Conservation (phyloP, 202 grass and related monocot species). For the Schoenoplectus tabernaemontani region DNA sequence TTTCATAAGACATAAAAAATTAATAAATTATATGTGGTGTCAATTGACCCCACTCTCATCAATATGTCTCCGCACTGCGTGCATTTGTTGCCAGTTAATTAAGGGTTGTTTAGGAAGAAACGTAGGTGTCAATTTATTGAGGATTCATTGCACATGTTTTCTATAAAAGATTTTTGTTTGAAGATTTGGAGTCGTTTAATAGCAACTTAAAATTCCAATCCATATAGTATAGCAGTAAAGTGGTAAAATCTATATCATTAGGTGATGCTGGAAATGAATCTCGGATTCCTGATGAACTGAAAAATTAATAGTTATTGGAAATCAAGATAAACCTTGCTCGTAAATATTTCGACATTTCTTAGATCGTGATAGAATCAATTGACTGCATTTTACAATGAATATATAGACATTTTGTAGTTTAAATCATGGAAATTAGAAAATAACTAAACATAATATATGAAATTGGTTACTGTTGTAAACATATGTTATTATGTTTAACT, state of each 20-base stretch:
- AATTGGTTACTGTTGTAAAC: too few species aligned
- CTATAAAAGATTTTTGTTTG: background rate
- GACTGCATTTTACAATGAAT: background rate
- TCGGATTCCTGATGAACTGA: background rate
- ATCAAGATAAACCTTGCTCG: background rate
- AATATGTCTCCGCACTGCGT: background rate
- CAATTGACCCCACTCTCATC: too few species aligned
- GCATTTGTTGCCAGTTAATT: conserved; percentile 17
- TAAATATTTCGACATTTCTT: background rate
- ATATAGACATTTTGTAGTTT: background rate
- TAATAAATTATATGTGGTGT: too few species aligned
- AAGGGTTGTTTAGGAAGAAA: background rate
- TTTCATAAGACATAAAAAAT: too few species aligned
- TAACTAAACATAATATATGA: background rate
- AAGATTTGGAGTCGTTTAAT: background rate
- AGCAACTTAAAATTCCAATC: background rate
- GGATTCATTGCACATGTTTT: background rate
- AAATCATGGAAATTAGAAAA: background rate
- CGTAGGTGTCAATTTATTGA: background rate
- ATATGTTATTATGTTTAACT: too few species aligned
- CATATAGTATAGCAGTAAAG: background rate
- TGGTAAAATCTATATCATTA: background rate
- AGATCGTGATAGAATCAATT: background rate
- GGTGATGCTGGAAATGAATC: background rate
- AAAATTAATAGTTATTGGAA: background rate